phyloP scores from a whole-genome alignment of 75 land plant species.

The Selaginella moellendorffii region DNA sequence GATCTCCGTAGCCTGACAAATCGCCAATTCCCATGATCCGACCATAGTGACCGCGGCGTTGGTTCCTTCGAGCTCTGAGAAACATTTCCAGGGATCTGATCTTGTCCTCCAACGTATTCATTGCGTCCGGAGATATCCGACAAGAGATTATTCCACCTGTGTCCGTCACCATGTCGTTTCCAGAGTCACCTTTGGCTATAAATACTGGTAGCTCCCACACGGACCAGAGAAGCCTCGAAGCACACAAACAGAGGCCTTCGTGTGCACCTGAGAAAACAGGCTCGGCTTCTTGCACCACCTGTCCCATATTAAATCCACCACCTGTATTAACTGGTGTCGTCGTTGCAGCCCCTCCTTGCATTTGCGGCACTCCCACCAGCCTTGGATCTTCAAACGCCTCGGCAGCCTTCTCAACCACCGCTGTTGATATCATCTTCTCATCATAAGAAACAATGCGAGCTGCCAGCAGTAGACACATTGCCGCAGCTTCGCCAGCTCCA shows the following conservation, averaged over 20 bases:
- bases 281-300: conserved; percentile 96
- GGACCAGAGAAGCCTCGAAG: conserved; percentile 74
- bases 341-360: conserved; percentile 55
- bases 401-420: conserved; percentile 84
- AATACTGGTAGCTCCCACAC: conserved; percentile 95
- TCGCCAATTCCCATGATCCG: conserved; percentile 84
- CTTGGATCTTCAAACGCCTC: conserved; percentile 97
- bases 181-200: conserved; percentile 37
- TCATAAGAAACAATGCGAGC: conserved; percentile 46
- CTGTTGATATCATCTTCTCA: conserved; percentile 49
- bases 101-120: conserved; percentile 76
- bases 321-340: conserved; percentile 43
- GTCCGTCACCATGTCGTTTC: conserved; percentile 21
- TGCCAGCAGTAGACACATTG: conserved; percentile 90
- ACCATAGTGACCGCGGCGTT: conserved; percentile 86
- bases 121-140: conserved; percentile 53
- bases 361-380: conserved; percentile 84
- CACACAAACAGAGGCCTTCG: conserved; percentile 90
- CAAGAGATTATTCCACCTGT: conserved; percentile 29
- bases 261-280: conserved; percentile 94
- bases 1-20: conserved; percentile 49
- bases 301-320: conserved; percentile 92
- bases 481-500: conserved; percentile 96
- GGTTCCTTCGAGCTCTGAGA: conserved; percentile 66
- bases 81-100: conserved; percentile 73